A percentile compares a stretch with the other conserved stretches of the same genome.
phyloP scores from a whole-genome alignment of 2,329 filamentous ascomycete genomes.

The Emydomyces testavorans region DNA sequence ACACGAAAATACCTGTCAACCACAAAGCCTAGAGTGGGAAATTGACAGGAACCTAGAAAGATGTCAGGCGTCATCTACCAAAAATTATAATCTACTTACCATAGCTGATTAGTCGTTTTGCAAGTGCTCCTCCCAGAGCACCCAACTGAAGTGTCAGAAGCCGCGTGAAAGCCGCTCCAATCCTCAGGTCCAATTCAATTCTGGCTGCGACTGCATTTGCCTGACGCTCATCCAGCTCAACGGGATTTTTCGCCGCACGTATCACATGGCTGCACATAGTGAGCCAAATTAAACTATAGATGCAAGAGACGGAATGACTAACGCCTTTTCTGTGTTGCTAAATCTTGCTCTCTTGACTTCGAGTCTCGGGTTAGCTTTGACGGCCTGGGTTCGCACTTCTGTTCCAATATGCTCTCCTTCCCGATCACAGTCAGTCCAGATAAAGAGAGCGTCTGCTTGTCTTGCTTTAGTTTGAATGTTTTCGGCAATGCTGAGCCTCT shows the following conservation, averaged over 20 bases:
- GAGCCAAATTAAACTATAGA: neutral
- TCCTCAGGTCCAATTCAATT: constrained; percentile 84
- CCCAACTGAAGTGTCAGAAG: constrained; percentile 73
- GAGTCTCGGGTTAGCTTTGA: constrained; percentile 59
- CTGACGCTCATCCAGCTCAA: constrained; percentile 70
- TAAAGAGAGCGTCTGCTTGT: constrained; percentile 64
- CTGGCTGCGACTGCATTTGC: constrained; percentile 77
- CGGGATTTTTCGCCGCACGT: constrained; percentile 63
- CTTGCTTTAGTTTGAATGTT: constrained; percentile 76
- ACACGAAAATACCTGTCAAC: constrained; percentile 93
- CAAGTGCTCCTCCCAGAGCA: constrained; percentile 54
- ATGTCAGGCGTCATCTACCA: constrained; percentile 12
- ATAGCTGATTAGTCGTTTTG: constrained; percentile 63
- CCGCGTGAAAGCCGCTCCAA: constrained; percentile 84
- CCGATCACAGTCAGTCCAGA: constrained; percentile 98
- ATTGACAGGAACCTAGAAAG: constrained; percentile 70
- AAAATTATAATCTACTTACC: constrained; percentile 41
- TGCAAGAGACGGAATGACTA: constrained; percentile 28
- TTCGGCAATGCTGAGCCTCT: constrained; percentile 66
- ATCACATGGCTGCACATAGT: constrained; percentile 60
- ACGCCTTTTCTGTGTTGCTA: constrained; percentile 91
- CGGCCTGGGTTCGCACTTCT: constrained; percentile 75
- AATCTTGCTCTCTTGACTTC: constrained; percentile 79
- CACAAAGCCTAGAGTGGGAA: constrained; percentile 91
- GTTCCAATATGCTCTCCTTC: constrained; percentile 94